Percentiles rank a stretch among this genome's conserved stretches.
Evolutionary conservation across 2,329 filamentous ascomycete species (phyloP).

Genomic region (Colletotrichum sp.): DNA sequence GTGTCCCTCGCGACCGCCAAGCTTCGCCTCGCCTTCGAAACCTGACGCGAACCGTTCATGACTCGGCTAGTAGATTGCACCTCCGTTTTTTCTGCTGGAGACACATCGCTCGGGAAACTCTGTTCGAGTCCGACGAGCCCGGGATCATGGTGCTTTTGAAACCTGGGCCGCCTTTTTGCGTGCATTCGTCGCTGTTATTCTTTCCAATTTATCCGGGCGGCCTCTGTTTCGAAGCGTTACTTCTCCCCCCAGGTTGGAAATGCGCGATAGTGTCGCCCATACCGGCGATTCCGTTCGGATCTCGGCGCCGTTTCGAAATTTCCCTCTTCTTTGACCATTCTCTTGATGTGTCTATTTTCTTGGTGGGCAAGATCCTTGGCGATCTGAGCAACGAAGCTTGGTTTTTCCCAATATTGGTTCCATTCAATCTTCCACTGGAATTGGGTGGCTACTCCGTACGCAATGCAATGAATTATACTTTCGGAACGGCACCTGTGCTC

Average conservation of each 20-base stretch:
- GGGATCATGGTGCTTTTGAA: slow-evolving; percentile 6
- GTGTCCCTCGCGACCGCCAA: background rate
- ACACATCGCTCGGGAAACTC: background rate
- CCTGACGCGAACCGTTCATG: slow-evolving; percentile 13
- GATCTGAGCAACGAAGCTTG: background rate
- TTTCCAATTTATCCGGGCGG: background rate
- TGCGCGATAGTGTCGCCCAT: background rate
- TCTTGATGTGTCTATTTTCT: background rate
- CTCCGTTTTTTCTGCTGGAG: slow-evolving; percentile 7
- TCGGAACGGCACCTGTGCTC: background rate
- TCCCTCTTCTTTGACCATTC: background rate
- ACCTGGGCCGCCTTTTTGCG: background rate
- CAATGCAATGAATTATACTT: slow-evolving; percentile 1
- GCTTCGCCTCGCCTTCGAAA: background rate
- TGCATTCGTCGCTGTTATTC: background rate
- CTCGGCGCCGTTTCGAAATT: background rate
- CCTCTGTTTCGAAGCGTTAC: slow-evolving; percentile 1
- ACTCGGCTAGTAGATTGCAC: slow-evolving; percentile 11
- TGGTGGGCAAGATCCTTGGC: background rate
- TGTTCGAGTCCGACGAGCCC: background rate
- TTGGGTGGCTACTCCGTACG: background rate
- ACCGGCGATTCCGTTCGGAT: background rate
- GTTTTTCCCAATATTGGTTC: background rate
- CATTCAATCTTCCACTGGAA: background rate
- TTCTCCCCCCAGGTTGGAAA: background rate